Evolutionary conservation across 805 yeast species (phyloP).

Genomic region (Lachancea lanzarotensis): DNA sequence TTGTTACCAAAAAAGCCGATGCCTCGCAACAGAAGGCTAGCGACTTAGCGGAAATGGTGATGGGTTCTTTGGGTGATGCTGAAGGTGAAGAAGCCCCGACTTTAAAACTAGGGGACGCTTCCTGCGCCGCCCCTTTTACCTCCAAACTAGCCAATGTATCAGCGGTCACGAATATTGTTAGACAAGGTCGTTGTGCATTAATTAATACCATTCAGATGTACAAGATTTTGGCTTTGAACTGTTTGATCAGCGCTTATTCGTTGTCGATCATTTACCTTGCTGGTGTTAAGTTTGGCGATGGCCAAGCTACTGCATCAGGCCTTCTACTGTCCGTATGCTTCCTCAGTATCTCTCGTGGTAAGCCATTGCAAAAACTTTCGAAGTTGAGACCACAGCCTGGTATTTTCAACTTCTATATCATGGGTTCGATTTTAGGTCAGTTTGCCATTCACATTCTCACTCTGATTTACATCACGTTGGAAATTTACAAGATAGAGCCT

Average conservation of each 20-base stretch:
- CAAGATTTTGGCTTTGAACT: conserved; percentile 92
- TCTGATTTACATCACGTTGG: conserved; percentile 72
- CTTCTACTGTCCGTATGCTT: conserved; percentile 87
- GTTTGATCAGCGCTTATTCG: conserved; percentile 94
- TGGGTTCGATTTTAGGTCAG: conserved; percentile 97
- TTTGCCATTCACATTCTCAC: conserved; percentile 87
- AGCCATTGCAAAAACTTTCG: conserved; percentile 80
- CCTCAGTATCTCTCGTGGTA: conserved; percentile 90
- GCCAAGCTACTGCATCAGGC: conserved; percentile 97
- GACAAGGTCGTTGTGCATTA: conserved; percentile 97
- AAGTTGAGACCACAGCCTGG: conserved; percentile 97
- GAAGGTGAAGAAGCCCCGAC: conserved; percentile 81
- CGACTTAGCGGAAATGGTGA: conserved; percentile 43
- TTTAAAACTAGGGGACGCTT: conserved; percentile 94
- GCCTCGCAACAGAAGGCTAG: conserved; percentile 29
- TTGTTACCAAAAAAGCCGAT: conserved; percentile 20
- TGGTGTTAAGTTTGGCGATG: conserved; percentile 97
- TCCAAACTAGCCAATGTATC: conserved; percentile 88
- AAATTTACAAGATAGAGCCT: conserved; percentile 85
- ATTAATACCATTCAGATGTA: conserved; percentile 98
- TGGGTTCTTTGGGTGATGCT: conserved; percentile 25
- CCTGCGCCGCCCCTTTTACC: conserved; percentile 98
- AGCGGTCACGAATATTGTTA: conserved; percentile 85
- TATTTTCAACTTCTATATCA: conserved; percentile 87
- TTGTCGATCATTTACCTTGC: conserved; percentile 89